Base-by-base conservation (phyloP, 345 rosid species). In the Barbarea vulgaris region DNA sequence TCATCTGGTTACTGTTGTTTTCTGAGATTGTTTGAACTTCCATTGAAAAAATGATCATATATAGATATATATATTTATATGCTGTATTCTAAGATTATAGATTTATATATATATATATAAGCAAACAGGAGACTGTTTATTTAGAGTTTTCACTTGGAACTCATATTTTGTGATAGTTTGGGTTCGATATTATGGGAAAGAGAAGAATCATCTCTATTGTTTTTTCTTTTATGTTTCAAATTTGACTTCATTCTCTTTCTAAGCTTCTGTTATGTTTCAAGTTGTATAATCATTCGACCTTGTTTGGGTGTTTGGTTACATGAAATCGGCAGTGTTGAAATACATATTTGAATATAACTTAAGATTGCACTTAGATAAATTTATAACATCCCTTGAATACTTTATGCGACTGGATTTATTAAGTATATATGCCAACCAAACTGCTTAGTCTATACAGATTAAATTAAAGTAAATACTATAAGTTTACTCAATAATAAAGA, bases 121-220 rank as follows among this genome's bases (percentile, higher is more conserved):
- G 80, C 65, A 31, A 31, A 53, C 73, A 17, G 24, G 57, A 53
- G 70, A 69, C 6, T 41, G 39, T 37, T 22, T 69, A 9, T 24
- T 41, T 5, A 60, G 27, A 19, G 0, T 37, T 41, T 34, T 7
- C 53, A 58, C 24, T 37, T 48, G 67, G 73, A 58, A 50, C 31
- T 67, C 73, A 46, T 56, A 53, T 24, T 6, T 36, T 71, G 51
- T 71, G 27, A 64, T 64, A 65, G 50, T 22, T 73, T 12, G 64
- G 34, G 19, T 53, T 63, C 46, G 46, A 53, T n/a, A 63, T 39
- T 11, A 28, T 58, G 64, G 46, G 37, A 2, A 39, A 73, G 39
- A 41, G 55, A 53, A 73, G 37, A 53, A 25, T 63, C 5, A 18
- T 72, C 34, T 44, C 50, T 36, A 17, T 17, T 68, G 62, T 41